Evolutionary conservation across 2,329 filamentous ascomycete species (phyloP).

Genomic region (Aureobasidium subglaciale): DNA sequence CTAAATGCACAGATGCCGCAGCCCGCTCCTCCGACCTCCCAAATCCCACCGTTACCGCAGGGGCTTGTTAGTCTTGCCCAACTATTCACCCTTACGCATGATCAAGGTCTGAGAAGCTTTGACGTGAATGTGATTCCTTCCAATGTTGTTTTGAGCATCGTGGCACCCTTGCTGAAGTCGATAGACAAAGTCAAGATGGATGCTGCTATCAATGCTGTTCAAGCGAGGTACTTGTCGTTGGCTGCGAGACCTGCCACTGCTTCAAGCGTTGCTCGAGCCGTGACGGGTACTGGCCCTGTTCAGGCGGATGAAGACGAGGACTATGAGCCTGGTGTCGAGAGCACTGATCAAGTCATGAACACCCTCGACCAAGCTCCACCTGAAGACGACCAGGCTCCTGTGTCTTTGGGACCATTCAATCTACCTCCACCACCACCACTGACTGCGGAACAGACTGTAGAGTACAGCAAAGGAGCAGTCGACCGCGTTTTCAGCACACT

Average conservation of each 20-base stretch:
- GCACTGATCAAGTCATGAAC: slow-evolving; percentile 69
- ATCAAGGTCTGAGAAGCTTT: slow-evolving; percentile 67
- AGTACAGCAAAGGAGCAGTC: slow-evolving; percentile 67
- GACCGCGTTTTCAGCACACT: slow-evolving; percentile 73
- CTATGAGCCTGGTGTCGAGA: slow-evolving; percentile 81
- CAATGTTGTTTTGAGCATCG: slow-evolving; percentile 70
- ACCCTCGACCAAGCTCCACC: slow-evolving; percentile 64
- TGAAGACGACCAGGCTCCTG: slow-evolving; percentile 33
- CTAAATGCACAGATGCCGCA: slow-evolving; percentile 47
- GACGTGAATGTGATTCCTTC: slow-evolving; percentile 74
- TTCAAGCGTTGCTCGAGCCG: slow-evolving; percentile 26
- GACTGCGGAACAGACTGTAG: slow-evolving; percentile 62
- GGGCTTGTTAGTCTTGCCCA: slow-evolving; percentile 74
- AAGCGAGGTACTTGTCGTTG: slow-evolving; percentile 35
- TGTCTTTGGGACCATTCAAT: slow-evolving; percentile 67
- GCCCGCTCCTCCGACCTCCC: slow-evolving; percentile 33
- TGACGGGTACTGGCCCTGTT: slow-evolving; percentile 44
- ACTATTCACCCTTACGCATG: slow-evolving; percentile 76
- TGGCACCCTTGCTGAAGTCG: slow-evolving; percentile 68
- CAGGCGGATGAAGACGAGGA: slow-evolving; percentile 81
- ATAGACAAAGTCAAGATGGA: slow-evolving; percentile 63
- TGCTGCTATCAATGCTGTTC: slow-evolving; percentile 58
- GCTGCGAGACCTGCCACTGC: slow-evolving; percentile 25
- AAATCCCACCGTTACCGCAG: slow-evolving; percentile 57
- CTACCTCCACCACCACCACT: slow-evolving; percentile 70